These are phyloP conservation scores for Micractinium sp. DNA, from an alignment of 139 green algal species.

Conservation along the genomic window DNA sequence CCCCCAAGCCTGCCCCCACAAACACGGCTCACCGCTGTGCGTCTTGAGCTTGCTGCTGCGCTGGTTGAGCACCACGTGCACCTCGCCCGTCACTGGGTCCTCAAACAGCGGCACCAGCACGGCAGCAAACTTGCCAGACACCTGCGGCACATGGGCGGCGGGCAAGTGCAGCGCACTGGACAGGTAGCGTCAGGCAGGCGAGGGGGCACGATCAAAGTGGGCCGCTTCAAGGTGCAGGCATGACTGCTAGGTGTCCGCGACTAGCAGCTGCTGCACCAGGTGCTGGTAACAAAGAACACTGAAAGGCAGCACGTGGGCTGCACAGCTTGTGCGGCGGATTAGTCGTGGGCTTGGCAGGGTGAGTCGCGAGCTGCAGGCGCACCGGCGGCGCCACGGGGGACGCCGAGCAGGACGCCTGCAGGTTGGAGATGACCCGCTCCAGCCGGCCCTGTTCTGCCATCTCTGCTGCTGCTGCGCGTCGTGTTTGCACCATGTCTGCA, in stretches of 20 bases:
- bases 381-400: neutral
- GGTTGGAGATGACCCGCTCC: conserved; percentile 15
- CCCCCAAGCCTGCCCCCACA: too few relatives aligned
- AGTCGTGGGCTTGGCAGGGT: too few relatives aligned
- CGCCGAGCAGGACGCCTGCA: conserved; percentile 9
- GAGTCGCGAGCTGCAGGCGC: neutral
- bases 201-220: too few relatives aligned
- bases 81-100: conserved; percentile 25
- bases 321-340: too few relatives aligned
- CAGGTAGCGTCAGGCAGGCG: neutral
- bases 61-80: conserved; percentile 70
- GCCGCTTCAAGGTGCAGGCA: too few relatives aligned
- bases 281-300: too few relatives aligned
- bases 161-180: neutral
- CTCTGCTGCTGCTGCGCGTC: neutral
- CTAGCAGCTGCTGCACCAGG: too few relatives aligned
- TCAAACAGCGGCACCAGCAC: conserved; percentile 74
- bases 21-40: conserved; percentile 31
- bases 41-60: conserved; percentile 52
- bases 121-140: conserved; percentile 44
- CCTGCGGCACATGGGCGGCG: neutral
- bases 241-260: too few relatives aligned
- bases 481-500: conserved; percentile 32
- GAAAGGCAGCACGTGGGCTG: too few relatives aligned
- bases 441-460: neutral